Conservation (phyloP, 257 asterid genomes). For the Nyctanthes arbortristis region DNA sequence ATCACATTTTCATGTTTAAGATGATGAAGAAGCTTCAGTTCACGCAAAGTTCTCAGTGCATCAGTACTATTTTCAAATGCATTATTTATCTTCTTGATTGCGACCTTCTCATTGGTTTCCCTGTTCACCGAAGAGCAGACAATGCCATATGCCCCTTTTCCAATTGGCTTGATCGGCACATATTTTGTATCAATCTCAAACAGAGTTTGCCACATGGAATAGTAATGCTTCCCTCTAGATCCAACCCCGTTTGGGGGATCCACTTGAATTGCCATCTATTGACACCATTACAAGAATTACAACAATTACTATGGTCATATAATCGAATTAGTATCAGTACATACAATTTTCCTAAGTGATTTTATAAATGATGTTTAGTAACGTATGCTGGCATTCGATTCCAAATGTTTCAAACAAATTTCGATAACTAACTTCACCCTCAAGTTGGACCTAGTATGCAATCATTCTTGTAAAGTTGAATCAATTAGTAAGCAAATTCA, state of each 20-base stretch:
- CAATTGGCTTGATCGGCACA: conserved; percentile 64
- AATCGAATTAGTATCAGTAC: neutral
- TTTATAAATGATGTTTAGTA: neutral
- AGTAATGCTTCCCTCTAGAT: conserved; percentile 56
- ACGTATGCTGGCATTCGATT: neutral
- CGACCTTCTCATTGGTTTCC: conserved; percentile 60
- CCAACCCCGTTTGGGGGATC: conserved; percentile 56
- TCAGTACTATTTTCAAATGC: conserved; percentile 56
- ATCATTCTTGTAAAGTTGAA: too few relatives aligned
- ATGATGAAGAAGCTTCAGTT: conserved; percentile 61
- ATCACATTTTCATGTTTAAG: conserved; percentile 63
- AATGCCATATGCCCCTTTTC: conserved; percentile 67
- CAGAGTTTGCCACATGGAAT: conserved; percentile 62
- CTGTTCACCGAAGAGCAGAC: conserved; percentile 62
- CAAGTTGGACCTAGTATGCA: neutral
- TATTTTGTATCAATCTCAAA: conserved; percentile 65
- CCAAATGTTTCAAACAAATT: neutral
- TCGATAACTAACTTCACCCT: neutral
- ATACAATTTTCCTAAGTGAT: neutral
- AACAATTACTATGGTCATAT: neutral
- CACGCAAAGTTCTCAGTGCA: conserved; percentile 64
- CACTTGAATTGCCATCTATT: conserved; percentile 56
- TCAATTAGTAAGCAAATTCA: neutral
- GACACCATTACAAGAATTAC: conserved; percentile 7
- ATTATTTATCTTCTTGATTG: conserved; percentile 60